Conservation (phyloP, 495 filamentous ascomycete genomes). For the Penicillium steckii region DNA sequence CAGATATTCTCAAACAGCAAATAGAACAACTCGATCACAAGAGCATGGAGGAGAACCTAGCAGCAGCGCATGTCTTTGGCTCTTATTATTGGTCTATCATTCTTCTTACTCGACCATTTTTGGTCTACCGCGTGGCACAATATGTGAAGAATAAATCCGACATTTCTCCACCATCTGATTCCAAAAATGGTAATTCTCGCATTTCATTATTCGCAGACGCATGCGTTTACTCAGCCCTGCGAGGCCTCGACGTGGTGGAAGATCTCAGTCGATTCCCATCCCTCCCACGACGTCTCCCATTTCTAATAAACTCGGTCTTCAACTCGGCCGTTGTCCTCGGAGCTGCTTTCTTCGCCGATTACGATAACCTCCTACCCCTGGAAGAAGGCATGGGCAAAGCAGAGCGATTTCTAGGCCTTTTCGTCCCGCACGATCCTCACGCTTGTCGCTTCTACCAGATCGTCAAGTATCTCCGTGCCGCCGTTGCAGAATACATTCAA, state of each 20-base stretch:
- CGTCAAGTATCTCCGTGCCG: constrained; percentile 57
- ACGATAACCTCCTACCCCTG: constrained; percentile 57
- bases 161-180: constrained; percentile 17
- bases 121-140: constrained; percentile 53
- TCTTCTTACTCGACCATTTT: constrained; percentile 66
- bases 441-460: constrained; percentile 64
- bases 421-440: constrained; percentile 62
- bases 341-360: constrained; percentile 66
- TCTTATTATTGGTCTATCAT: constrained; percentile 74
- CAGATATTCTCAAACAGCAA: constrained; percentile 32
- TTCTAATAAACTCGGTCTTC: constrained; percentile 73
- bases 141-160: constrained; percentile 41
- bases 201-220: constrained; percentile 68
- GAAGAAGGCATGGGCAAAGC: constrained; percentile 56
- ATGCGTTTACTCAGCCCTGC: constrained; percentile 68
- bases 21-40: constrained; percentile 35
- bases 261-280: constrained; percentile 56
- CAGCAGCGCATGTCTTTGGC: constrained; percentile 65
- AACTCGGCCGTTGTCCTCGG: constrained; percentile 67
- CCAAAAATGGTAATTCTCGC: constrained; percentile 33
- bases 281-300: constrained; percentile 66
- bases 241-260: constrained; percentile 61
- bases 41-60: constrained; percentile 55
- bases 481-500: constrained; percentile 47
- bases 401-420: constrained; percentile 59